Evolutionary conservation across 1,284 basidiomycete species (phyloP), one percentile per base, ranked within the genome.

Genomic region (Peniophora sp.): DNA sequence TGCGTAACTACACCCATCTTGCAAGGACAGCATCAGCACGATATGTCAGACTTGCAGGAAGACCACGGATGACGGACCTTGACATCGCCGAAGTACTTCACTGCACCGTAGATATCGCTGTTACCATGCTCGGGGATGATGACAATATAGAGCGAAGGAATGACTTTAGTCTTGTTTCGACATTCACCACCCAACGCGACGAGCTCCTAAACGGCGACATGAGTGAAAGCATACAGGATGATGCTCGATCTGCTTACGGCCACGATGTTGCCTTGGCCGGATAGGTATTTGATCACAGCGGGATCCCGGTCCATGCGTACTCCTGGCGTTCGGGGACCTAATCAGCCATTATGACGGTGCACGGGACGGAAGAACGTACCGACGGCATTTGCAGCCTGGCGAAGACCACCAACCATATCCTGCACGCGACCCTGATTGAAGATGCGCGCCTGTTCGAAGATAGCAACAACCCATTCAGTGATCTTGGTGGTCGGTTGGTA

Each of bases 71-170:
- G 5, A 32, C 27, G 6, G 27, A 32, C 27, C 27, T 32, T 32
- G 27, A 32, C 27, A 32, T 32, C 27, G 12, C 27, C 27, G 27
- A 32, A 32, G 27, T 32, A 80, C 65, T 90, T 90, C 11, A 89
- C 75, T 14, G 78, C 76, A 0, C 74, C 81, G 59, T 89, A 90
- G 18, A 88, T 77, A 47, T 88, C 84, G 39, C 83, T 81, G 0
- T 79, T 83, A 1, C 75, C 75, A 12, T 32, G 27, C 52, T 89
- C 85, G 0, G 87, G 87, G n/a, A 90, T 70, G 45, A 89, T 64
- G 15, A 81, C 76, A 1, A 89, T 76, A n/a, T 88, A 70, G 2
- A 88, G 69, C 6, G 69, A 71, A 0, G 86, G 86, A 2, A 68
- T 64, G 3, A 59, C 56, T 10, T 63, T 62, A 17, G 68, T 67